phyloP scores from a whole-genome alignment of 768 basidiomycete species.

The Mycena rebaudengoi region DNA sequence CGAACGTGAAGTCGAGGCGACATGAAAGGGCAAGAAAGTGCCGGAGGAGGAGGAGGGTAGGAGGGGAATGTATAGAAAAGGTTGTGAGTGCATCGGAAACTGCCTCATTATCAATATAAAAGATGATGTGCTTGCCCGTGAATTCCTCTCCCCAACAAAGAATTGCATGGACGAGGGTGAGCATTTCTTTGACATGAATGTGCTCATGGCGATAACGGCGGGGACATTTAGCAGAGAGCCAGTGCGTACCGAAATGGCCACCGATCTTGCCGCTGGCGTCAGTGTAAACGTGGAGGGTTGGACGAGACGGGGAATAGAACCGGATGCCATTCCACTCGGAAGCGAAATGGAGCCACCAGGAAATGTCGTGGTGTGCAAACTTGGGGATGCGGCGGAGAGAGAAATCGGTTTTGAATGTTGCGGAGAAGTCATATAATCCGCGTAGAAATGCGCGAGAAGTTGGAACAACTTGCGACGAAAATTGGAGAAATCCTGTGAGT shows the following conservation, averaged over 20 bases:
- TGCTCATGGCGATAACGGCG: no score
- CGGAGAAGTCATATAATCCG: not conserved
- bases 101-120: no score
- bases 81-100: not conserved
- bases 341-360: not conserved
- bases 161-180: no score
- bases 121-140: no score
- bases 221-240: no score
- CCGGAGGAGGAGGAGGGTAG: not conserved
- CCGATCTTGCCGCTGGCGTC: no score
- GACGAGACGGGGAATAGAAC: no score
- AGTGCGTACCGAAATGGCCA: no score
- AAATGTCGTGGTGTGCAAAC: not conserved
- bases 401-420: not conserved
- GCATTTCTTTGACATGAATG: no score
- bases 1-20: not conserved
- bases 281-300: no score
- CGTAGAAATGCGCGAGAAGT: not conserved
- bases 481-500: not conserved
- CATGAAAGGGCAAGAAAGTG: not conserved
- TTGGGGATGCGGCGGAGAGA: not conserved
- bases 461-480: not conserved
- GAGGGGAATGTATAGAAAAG: not conserved
- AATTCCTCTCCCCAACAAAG: no score
- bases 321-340: not conserved